A percentile compares a stretch with the other conserved stretches of the same genome.
Evolutionary conservation across 2,329 filamentous ascomycete genomes (phyloP).

Genomic region (Stromatinia cepivora): DNA sequence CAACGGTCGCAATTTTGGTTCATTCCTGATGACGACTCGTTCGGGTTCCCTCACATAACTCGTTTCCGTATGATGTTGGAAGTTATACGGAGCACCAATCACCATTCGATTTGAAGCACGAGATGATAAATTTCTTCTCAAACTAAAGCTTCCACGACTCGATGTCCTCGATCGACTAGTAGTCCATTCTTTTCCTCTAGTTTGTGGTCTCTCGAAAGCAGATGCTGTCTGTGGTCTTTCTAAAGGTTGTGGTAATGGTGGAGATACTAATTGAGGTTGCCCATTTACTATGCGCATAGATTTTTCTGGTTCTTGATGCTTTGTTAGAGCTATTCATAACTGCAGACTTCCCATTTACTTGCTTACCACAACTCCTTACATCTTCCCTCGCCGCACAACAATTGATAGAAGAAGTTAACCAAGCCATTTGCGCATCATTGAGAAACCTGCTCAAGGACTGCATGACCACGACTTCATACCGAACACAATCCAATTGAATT

Average conservation of each 20-base stretch:
- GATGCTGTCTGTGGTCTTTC: conserved; percentile 30
- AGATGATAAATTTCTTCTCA: conserved; percentile 46
- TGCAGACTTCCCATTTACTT: conserved; percentile 1
- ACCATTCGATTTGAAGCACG: conserved; percentile 37
- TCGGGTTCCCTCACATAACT: conserved; percentile 19
- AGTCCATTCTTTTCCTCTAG: conserved; percentile 38
- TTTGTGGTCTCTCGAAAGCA: conserved; percentile 7
- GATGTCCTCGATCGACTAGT: conserved; percentile 46
- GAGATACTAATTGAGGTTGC: conserved; percentile 44
- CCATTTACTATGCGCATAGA: conserved; percentile 44
- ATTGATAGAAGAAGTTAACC: conserved; percentile 35
- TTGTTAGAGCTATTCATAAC: neutral
- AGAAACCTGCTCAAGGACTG: conserved; percentile 39
- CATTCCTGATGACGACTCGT: conserved; percentile 45
- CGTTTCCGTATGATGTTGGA: conserved; percentile 21
- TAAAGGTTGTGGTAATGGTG: conserved; percentile 40
- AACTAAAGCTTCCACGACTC: conserved; percentile 47
- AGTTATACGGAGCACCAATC: conserved; percentile 24
- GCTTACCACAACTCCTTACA: conserved; percentile 36
- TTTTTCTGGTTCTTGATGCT: conserved; percentile 39
- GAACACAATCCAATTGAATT: conserved; percentile 25
- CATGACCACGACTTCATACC: conserved; percentile 39
- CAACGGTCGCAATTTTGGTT: conserved; percentile 51
- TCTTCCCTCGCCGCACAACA: conserved; percentile 36
- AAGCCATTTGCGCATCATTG: conserved; percentile 39